Base-by-base conservation (phyloP, 78 protist genomes). In the Dictyostelium citrinum region DNA sequence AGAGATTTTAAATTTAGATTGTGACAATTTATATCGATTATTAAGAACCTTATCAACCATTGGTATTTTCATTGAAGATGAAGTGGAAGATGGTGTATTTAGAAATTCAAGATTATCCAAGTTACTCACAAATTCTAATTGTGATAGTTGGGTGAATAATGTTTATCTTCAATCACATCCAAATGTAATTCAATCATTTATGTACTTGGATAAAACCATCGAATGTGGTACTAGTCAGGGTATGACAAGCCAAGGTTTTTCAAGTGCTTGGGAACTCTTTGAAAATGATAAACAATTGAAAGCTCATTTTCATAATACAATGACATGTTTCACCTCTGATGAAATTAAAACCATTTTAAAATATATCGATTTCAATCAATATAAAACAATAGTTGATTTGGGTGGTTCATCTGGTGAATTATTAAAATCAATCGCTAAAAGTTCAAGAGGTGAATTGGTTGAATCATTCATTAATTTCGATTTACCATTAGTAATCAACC, bases 401-500 rank as follows among this genome's bases (percentile, higher is more conserved):
- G 90, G 90, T 83, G 90, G 90, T n/a, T 68, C 90, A 5, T 14
- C 45, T 9, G 90, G 90, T 41, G 74, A 68, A 24, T 29, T 83
- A 20, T 45, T 74, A 67, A 68, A 33, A 31, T 20, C 31, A 27
- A 60, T 81, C 4, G 17, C 61, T 3, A 46, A 60, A 81, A 70
- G 77, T 70, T 2, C 33, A 16, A 70, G 37, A 12, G 77, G 77
- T 5, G 2, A 33, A 70, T 11, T 24, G 5, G 46, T 37, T 3
- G 29, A 33, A 45, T 37, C 14, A 7, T 43, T 27, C 11, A 55
- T 37, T 5, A 60, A 55, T 37, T 58, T 58, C 3, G 71, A 61
- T 43, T 82, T 37, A 4, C 31, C 71, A 17, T 39, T 58, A 2
- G 61, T 58, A 49, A 81, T 35, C 6, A 29, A 43, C 31, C 67